Conservation (phyloP, 2,329 filamentous ascomycete genomes). For the Exserohilum rostratum region DNA sequence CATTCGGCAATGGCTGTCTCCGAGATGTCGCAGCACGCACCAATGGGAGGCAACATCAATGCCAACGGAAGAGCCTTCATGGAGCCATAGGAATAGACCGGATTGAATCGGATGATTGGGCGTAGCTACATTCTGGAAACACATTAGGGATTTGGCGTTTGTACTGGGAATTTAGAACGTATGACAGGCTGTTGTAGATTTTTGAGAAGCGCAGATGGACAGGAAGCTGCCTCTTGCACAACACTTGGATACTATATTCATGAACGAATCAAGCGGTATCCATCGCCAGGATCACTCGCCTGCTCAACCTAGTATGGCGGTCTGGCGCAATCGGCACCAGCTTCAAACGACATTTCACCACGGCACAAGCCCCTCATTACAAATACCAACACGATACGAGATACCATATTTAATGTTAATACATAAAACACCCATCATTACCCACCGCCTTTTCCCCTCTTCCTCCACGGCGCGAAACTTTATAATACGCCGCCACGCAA, state of each 20-base stretch:
- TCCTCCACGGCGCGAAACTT: background rate
- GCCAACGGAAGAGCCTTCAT: constrained; percentile 26
- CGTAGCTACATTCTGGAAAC: background rate
- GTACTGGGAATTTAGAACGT: background rate
- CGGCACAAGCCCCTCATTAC: no score
- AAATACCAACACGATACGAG: background rate
- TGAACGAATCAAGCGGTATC: no score
- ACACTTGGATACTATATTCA: no score
- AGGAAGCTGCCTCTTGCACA: no score
- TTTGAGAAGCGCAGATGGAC: no score
- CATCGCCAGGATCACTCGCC: no score
- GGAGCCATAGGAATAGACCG: constrained; percentile 24
- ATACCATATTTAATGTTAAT: constrained; percentile 1
- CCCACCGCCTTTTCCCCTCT: background rate
- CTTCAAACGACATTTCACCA: background rate
- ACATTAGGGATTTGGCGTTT: background rate
- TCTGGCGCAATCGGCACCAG: background rate
- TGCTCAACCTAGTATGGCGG: no score
- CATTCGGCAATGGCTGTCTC: constrained; percentile 14
- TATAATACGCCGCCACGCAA: no score
- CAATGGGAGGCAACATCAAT: constrained; percentile 11
- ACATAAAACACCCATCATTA: background rate
- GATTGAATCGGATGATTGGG: background rate
- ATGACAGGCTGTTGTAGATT: background rate
- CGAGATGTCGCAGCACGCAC: constrained; percentile 10